A percentile compares a stretch with the other conserved stretches of the same genome.
These are phyloP conservation scores for Lophiostoma macrostomum DNA, from an alignment of 495 filamentous ascomycete species.

Conservation along the genomic window DNA sequence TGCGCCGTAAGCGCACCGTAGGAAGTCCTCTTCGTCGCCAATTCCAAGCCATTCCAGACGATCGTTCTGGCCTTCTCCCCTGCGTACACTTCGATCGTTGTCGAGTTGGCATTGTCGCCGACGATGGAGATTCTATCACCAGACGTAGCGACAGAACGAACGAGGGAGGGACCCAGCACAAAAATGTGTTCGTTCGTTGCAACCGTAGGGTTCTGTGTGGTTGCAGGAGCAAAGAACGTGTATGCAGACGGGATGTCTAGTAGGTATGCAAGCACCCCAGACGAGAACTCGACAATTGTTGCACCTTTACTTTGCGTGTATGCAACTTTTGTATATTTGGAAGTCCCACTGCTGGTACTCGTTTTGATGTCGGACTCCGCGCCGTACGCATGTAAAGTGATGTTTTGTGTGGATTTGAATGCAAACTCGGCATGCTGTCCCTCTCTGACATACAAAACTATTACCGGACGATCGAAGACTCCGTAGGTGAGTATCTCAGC, in stretches of 20 bases:
- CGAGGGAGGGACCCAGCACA: conserved; percentile 21
- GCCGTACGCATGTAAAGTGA: conserved; percentile 10
- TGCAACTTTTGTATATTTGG: conserved; percentile 39
- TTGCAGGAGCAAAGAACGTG: conserved; percentile 54
- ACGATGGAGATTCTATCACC: conserved; percentile 7
- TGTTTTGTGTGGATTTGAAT: conserved; percentile 44
- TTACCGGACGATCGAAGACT: conserved; percentile 47
- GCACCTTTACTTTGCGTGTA: conserved; percentile 50
- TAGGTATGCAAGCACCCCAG: conserved; percentile 47
- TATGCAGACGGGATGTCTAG: conserved; percentile 54
- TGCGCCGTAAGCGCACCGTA: conserved; percentile 21
- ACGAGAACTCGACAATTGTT: conserved; percentile 49
- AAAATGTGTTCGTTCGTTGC: conserved; percentile 14
- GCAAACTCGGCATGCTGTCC: conserved; percentile 56
- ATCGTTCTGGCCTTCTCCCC: conserved; percentile 6
- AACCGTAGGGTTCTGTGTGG: conserved; percentile 50
- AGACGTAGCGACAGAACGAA: conserved; percentile 4
- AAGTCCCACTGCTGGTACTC: not conserved
- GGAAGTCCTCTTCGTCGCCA: conserved; percentile 8
- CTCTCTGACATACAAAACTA: conserved; percentile 53
- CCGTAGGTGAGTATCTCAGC: conserved; percentile 56
- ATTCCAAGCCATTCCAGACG: conserved; percentile 20
- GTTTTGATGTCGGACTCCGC: conserved; percentile 1
- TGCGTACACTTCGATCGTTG: conserved; percentile 26
- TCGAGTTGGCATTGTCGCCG: conserved; percentile 25